These are phyloP conservation scores for Cercospora beticola DNA, from an alignment of 2,329 filamentous ascomycete genomes.

Conservation along the genomic window DNA sequence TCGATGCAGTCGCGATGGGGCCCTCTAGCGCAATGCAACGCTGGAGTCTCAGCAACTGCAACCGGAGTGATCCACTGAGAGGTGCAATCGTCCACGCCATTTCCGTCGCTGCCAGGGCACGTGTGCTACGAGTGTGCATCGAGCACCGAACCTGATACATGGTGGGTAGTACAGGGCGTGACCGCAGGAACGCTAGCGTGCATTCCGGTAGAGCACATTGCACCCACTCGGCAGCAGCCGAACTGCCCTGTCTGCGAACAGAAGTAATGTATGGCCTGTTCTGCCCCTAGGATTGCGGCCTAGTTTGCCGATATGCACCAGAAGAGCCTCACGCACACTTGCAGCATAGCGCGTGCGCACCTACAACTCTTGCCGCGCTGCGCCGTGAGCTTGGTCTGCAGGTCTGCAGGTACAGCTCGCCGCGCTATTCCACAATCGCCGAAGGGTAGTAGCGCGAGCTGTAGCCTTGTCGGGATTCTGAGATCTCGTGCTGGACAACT, in stretches of 20 bases:
- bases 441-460: not conserved
- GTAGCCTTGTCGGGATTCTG: not conserved
- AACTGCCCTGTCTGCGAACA: slow-evolving; percentile 17
- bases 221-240: slow-evolving; percentile 28
- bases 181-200: slow-evolving; percentile 27
- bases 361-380: slow-evolving; percentile 7
- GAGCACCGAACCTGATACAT: slow-evolving; percentile 25
- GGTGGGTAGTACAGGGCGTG: slow-evolving; percentile 30
- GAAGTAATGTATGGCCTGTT: not conserved
- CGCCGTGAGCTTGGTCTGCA: slow-evolving; percentile 14
- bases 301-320: slow-evolving; percentile 2
- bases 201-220: slow-evolving; percentile 26
- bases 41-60: slow-evolving; percentile 6
- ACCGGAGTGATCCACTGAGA: slow-evolving; percentile 7
- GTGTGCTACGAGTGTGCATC: slow-evolving; percentile 2
- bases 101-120: slow-evolving; percentile 8
- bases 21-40: not conserved
- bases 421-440: slow-evolving; percentile 2
- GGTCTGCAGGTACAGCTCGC: slow-evolving; percentile 26
- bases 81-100: slow-evolving; percentile 9
- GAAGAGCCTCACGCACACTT: slow-evolving; percentile 2
- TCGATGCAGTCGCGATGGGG: not conserved
- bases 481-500: not conserved
- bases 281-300: slow-evolving; percentile 4
- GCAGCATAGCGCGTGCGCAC: not conserved